These are phyloP conservation scores for Rickenella mellea DNA, from an alignment of 768 basidiomycete species.

Conservation along the genomic window DNA sequence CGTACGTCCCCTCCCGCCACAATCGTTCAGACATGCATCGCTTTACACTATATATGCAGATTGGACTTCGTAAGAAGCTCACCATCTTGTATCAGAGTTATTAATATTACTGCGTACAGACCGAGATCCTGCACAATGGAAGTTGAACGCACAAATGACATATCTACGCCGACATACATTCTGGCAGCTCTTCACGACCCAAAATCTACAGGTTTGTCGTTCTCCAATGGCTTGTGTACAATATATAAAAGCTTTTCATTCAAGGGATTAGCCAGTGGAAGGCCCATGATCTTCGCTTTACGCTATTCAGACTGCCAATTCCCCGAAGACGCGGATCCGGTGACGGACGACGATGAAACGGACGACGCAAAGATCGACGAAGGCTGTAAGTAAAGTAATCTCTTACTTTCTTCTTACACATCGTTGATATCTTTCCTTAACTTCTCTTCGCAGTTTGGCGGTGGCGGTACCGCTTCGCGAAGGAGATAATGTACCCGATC, in stretches of 20 bases:
- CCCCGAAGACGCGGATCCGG: conserved; percentile 41
- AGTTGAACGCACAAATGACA: neutral
- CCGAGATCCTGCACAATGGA: conserved; percentile 1
- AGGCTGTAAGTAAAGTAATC: no score
- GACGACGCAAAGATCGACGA: no score
- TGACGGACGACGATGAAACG: conserved; percentile 37
- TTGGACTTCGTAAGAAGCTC: conserved; percentile 5
- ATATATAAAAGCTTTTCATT: neutral
- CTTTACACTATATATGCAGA: no score
- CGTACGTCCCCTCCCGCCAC: no score
- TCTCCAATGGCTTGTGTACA: no score
- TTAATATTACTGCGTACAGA: neutral
- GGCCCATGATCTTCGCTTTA: conserved; percentile 48
- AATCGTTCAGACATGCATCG: no score
- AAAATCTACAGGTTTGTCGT: neutral
- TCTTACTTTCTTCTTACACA: no score
- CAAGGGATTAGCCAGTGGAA: conserved; percentile 20
- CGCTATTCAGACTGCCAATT: conserved; percentile 56
- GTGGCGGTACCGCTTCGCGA: conserved; percentile 58
- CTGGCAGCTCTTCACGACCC: neutral
- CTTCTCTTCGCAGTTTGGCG: conserved; percentile 31
- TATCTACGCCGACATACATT: neutral
- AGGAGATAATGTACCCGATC: conserved; percentile 56
- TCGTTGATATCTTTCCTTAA: no score
- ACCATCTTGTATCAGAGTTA: neutral